A percentile compares a stretch with the other conserved stretches of the same genome.
Evolutionary conservation across 2,329 filamentous ascomycete species (phyloP).

Genomic region (Fusarium mexicanum): DNA sequence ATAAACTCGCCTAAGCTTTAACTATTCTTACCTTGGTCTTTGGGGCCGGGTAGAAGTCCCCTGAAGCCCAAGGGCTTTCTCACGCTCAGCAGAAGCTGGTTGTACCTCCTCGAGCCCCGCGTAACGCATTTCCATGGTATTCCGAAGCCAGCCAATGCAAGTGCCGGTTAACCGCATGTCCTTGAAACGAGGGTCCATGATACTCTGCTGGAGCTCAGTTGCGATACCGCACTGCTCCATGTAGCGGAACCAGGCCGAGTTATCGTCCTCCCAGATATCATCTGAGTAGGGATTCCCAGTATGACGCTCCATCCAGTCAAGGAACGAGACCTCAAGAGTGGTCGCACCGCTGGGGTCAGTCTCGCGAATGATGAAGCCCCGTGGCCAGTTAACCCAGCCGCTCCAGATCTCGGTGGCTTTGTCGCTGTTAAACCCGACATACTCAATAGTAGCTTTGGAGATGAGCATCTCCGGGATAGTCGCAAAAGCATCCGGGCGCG

Average conservation of each 20-base stretch:
- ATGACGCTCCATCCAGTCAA: neutral
- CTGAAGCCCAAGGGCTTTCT: neutral
- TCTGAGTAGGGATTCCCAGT: neutral
- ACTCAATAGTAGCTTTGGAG: neutral
- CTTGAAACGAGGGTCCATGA: neutral
- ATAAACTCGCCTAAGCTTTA: neutral
- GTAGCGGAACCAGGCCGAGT: neutral
- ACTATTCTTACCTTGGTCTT: neutral
- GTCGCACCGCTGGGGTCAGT: rapidly evolving
- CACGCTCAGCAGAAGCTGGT: neutral
- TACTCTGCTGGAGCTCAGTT: neutral
- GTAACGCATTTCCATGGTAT: neutral
- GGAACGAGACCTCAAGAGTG: neutral
- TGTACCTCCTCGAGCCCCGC: neutral
- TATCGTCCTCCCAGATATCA: neutral
- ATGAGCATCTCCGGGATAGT: neutral
- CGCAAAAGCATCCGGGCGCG: neutral
- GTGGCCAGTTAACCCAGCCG: neutral
- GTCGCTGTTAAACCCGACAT: neutral
- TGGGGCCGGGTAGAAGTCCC: neutral
- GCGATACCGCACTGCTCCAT: neutral
- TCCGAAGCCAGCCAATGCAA: neutral
- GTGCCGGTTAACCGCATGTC: neutral
- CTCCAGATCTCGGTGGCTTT: neutral
- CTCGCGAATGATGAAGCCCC: neutral